Evolutionary conservation across 2,329 filamentous ascomycete genomes (phyloP).

Genomic region (Cladosporium halotolerans): DNA sequence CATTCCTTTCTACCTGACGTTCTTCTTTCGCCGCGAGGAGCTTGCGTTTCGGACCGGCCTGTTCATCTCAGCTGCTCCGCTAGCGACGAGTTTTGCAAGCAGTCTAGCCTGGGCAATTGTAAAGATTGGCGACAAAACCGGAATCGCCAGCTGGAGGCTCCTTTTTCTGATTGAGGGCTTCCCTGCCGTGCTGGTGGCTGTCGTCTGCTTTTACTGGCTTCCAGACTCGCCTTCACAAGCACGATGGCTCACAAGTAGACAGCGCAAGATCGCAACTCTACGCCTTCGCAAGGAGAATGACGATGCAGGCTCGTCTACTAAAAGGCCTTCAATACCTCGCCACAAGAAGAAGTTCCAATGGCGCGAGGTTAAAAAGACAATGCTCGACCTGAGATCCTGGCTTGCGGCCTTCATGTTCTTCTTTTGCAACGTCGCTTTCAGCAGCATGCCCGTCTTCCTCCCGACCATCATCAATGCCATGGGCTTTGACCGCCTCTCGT

Average conservation of each 20-base stretch:
- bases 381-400: constrained; percentile 64
- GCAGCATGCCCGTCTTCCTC: constrained; percentile 79
- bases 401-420: constrained; percentile 79
- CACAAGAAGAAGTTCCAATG: constrained; percentile 34
- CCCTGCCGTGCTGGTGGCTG: constrained; percentile 68
- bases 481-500: constrained; percentile 61
- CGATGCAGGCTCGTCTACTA: constrained; percentile 16
- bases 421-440: constrained; percentile 80
- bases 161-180: constrained; percentile 82
- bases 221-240: constrained; percentile 61
- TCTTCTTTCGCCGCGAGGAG: constrained; percentile 62
- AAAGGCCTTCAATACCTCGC: constrained; percentile 13
- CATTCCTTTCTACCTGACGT: constrained; percentile 58
- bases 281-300: constrained; percentile 54
- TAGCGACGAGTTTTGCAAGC: constrained; percentile 64
- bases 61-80: constrained; percentile 68
- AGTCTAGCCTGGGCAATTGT: constrained; percentile 74
- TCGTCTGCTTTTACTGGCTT: constrained; percentile 66
- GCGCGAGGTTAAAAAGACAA: constrained; percentile 52
- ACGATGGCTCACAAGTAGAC: constrained; percentile 36
- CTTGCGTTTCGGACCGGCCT: constrained; percentile 78
- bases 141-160: constrained; percentile 77
- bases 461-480: constrained; percentile 56
- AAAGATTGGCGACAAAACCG: constrained; percentile 56
- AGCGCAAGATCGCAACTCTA: constrained; percentile 60